Base-by-base conservation (phyloP, 441 rosid genomes). In the Pelargonium citronellum region DNA sequence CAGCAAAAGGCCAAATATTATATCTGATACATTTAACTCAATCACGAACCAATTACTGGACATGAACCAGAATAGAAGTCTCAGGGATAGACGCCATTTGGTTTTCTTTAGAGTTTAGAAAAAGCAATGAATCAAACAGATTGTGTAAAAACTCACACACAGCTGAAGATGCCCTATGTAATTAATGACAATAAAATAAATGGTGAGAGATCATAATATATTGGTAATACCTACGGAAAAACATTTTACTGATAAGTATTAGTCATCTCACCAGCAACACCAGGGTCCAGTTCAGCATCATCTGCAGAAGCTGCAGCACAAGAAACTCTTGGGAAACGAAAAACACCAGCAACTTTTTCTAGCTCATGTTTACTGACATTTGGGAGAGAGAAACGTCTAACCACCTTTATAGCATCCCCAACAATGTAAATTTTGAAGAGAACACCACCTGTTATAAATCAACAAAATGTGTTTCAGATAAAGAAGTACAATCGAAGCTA, bases 241-340 rank as follows among this genome's bases (percentile, higher is more conserved):
- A 15, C 57, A 47, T 47, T 47, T 47, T 47, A 47, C 4, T 10
- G 7, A n/a, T 3, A 47, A 2, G 57, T 15, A 49, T 12, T 49
- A n/a, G 7, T n/a, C 19, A n/a, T 49, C 57, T 53, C 10, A 60
- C 64, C 64, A 3, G 64, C 34, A 20, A 60, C 64, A 22, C n/a
- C 34, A 75, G 98, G 98, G 75, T 92, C 98, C 72, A 92, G 73
- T 69, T 92, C 98, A 41, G 94, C 88, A 64, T 89, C 88, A 68
- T 90, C 96, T 44, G 91, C 98, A 68, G 96, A 87, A 83, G 95
- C 96, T 43, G 93, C 91, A 70, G 98, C 95, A 79, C 90, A 90
- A 13, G 96, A 92, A 73, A 92, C 95, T 79, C 96, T 80, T 60
- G 98, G 96, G 78, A 90, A 89, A 57, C 78, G 91, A 64, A 85